Conservation (phyloP, 202 grass and related monocot species). For the Digitaria exilis region DNA sequence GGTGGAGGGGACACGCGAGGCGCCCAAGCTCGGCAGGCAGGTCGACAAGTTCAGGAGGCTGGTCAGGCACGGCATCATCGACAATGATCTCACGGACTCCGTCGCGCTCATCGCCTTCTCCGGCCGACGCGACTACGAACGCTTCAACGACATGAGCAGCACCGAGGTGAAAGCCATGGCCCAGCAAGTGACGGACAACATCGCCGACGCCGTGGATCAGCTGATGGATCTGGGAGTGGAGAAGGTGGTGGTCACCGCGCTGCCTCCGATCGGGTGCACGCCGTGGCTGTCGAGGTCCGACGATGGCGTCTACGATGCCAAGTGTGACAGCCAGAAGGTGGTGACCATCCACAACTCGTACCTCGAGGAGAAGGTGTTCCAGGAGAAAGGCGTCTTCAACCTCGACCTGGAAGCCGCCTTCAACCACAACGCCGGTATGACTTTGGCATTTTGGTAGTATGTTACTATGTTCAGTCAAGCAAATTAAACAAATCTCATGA, state of each 20-base stretch:
- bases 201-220: conserved; percentile 35
- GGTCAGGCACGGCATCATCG: conserved; percentile 39
- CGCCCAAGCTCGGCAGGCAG: conserved; percentile 48
- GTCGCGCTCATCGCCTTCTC: too few relatives aligned
- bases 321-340: conserved; percentile 36
- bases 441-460: too few relatives aligned
- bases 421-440: neutral
- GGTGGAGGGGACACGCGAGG: conserved; percentile 9
- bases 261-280: conserved; percentile 68
- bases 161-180: conserved; percentile 17
- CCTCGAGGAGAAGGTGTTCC: too few relatives aligned
- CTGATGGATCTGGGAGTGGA: conserved; percentile 38
- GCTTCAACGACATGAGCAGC: too few relatives aligned
- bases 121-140: too few relatives aligned
- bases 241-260: conserved; percentile 61
- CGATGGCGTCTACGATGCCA: conserved; percentile 30
- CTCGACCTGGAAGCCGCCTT: conserved; percentile 58
- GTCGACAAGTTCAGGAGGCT: conserved; percentile 44
- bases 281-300: conserved; percentile 41
- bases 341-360: too few relatives aligned
- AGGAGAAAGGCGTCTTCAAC: neutral
- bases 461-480: too few relatives aligned
- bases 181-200: conserved; percentile 29
- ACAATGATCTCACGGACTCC: too few relatives aligned
- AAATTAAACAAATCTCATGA: too few relatives aligned